These are phyloP conservation scores for Heritiera littoralis DNA, from an alignment of 345 rosid species.

Conservation along the genomic window DNA sequence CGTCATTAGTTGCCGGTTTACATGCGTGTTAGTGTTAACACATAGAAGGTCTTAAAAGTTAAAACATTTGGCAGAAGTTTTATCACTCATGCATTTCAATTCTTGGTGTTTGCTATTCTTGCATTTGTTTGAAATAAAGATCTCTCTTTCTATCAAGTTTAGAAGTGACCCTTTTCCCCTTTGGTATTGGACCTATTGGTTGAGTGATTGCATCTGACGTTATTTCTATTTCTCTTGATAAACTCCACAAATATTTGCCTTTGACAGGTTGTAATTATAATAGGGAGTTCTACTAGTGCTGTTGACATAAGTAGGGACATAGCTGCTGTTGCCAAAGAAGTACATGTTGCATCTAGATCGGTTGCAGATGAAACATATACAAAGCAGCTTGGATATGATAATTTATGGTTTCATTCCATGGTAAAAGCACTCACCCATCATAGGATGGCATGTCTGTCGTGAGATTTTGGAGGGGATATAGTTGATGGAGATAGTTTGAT, in stretches of 20 bases:
- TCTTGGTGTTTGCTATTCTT: neutral
- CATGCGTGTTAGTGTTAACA: neutral
- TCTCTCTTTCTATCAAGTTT: neutral
- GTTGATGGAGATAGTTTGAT: conserved; percentile 18
- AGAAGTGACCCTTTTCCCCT: neutral
- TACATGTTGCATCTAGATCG: conserved; percentile 67
- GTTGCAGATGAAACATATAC: conserved; percentile 46
- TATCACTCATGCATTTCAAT: neutral
- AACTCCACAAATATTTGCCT: neutral
- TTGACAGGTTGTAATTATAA: conserved; percentile 63
- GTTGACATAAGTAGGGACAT: conserved; percentile 70
- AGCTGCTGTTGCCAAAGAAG: conserved; percentile 75
- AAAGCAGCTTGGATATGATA: conserved; percentile 45
- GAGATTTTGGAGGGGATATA: conserved; percentile 1
- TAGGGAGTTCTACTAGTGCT: conserved; percentile 74
- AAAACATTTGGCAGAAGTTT: neutral
- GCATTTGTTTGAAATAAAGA: neutral
- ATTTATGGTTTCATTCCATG: conserved; percentile 84
- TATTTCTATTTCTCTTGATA: neutral
- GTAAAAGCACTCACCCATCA: conserved; percentile 39
- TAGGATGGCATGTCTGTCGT: conserved; percentile 6
- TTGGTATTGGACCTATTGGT: neutral
- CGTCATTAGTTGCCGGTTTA: neutral
- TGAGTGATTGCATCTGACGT: neutral
- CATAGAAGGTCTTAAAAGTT: too few relatives aligned